Conservation (phyloP, 345 rosid genomes). For the Populus alba region DNA sequence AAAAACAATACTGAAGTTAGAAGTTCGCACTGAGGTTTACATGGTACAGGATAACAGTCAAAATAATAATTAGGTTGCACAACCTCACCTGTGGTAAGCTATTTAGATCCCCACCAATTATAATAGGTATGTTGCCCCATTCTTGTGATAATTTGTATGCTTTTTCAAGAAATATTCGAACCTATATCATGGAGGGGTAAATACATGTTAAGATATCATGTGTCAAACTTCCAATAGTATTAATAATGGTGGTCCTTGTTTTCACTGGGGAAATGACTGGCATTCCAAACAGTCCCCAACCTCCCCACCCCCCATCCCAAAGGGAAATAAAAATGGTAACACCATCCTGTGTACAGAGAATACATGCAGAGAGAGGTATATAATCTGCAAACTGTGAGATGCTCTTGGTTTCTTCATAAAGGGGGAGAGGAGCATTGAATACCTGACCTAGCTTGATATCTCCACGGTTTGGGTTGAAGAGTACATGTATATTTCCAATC, state of each 20-base stretch:
- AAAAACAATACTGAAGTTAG: slow-evolving; percentile 19
- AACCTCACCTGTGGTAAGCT: slow-evolving; percentile 70
- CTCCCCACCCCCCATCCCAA: too few species aligned
- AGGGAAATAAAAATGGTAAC: too few species aligned
- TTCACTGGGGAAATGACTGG: too few species aligned
- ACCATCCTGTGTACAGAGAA: too few species aligned
- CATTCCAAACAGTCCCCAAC: too few species aligned
- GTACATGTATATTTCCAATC: slow-evolving; percentile 75
- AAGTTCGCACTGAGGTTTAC: slow-evolving; percentile 5
- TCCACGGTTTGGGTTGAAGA: slow-evolving; percentile 84
- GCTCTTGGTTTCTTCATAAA: background rate
- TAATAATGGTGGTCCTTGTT: background rate
- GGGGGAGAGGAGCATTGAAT: slow-evolving; percentile 13
- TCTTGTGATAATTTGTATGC: slow-evolving; percentile 69
- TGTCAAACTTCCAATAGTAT: background rate
- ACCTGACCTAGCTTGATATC: slow-evolving; percentile 92
- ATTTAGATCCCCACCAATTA: slow-evolving; percentile 77
- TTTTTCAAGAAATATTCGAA: slow-evolving; percentile 69
- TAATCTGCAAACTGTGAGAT: too few species aligned
- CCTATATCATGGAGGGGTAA: slow-evolving; percentile 34
- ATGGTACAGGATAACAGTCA: background rate
- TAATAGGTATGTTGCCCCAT: slow-evolving; percentile 80
- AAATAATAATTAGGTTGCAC: slow-evolving; percentile 3
- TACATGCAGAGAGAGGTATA: too few species aligned
- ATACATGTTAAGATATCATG: slow-evolving; percentile 2